Base-by-base conservation (phyloP, 306 rosid species). In the Quercus mongolica region DNA sequence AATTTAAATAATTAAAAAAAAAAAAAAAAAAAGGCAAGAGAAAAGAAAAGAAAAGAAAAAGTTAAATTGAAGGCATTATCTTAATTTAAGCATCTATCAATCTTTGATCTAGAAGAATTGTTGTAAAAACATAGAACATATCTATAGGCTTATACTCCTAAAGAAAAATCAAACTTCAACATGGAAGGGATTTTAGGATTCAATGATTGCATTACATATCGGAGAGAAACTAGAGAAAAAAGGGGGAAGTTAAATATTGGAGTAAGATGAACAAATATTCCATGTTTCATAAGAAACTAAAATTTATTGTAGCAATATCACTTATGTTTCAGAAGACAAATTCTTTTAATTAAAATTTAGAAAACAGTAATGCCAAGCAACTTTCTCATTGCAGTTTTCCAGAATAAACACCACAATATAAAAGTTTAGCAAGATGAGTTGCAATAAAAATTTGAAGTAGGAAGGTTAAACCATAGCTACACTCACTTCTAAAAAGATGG, bases 401-500 rank as follows among this genome's bases (percentile, higher is more conserved):
- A 15, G 11, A 30, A 33, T 33, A 5, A 73, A 75, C 20, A 26
- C 64, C 41, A 21, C 18, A 25, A 17, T 55, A 18, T 25, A 68
- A 64, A 19, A 74, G 44, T 38, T 26, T 5, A 31, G 54, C 69
- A 41, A 82, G 56, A 65, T 21, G 49, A 74, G 72, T 35, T 28
- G 10, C 41, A 71, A 71, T 35, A 35, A 35, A 14, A 1, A 76
- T 12, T 13, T 30, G 35, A 26, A 65, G 46, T 46, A 62, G 54
- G 30, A 82, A 61, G 77, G 69, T 54, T 17, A 76, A 59, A 73
- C 70, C 51, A 17, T 56, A 44, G 70, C 15, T 70, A 73, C 18
- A 86, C 97, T 91, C 87, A 94, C 98, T 94, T 87, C 97, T 85
- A 83, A 94, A 94, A 56, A 94, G 92, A 91, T 94, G 98, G 83